Evolutionary conservation across 805 yeast genomes (phyloP), one percentile per base, ranked within the genome.

Genomic region (Wickerhamomyces rabaulensis): DNA sequence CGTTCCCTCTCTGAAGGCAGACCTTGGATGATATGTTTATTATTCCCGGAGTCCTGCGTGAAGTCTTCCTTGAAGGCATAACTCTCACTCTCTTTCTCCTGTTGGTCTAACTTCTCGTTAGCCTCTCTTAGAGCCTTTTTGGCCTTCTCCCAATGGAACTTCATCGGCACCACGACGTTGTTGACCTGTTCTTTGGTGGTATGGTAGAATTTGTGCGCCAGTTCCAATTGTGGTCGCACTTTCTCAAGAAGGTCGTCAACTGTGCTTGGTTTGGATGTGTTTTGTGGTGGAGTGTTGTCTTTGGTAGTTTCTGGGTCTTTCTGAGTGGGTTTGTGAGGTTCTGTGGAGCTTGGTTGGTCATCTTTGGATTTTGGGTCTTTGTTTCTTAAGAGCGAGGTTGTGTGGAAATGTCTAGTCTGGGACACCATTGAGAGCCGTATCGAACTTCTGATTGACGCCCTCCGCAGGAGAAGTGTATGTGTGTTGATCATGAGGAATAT

Each of bases 1-100:
- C 64, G 54, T 48, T 74, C 79, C 44, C 70, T 59, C 47, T 73
- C 72, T 0, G 79, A 74, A 4, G 81, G 80, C 21, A 77, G 54
- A 3, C 65, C 72, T 39, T 56, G 55, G 17, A 70, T 70, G 2
- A 31, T 42, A 7, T 43, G 36, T 8, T 39, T 43, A 12, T 40
- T 41, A 13, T 26, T 40, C 3, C n/a, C 22, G 2, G 31, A 39
- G 19, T 26, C 31, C n/a, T 39, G 33, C 9, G 52, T 36, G 56
- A 62, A 58, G 36, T 72, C 70, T 22, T 67, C 66, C 16, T 70
- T 60, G 52, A 68, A 70, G 22, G 63, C 68, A 15, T 55, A 54
- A 38, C 65, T 69, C 1, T 56, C 58, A 35, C 66, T 62, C 36
- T 66, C 70, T 23, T 56, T 56, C 44, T 68, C 73, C 48, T 68